Percentiles rank a stretch among this genome's conserved stretches.
Conservation (phyloP, 2,329 filamentous ascomycete species). For the Trichothecium roseum region DNA sequence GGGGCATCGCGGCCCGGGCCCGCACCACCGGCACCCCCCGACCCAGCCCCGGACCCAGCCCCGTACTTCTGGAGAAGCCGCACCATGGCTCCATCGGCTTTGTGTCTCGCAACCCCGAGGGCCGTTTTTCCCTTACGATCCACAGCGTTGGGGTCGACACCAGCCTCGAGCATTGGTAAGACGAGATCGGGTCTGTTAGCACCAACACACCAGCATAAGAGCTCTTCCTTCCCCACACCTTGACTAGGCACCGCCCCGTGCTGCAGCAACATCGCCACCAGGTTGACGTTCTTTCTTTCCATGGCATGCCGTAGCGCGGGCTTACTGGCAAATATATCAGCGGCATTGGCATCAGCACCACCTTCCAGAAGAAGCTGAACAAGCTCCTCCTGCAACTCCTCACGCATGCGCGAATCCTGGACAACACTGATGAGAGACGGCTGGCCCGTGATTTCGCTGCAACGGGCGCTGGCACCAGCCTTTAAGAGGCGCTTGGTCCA, state of each 20-base stretch:
- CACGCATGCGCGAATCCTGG: slow-evolving; percentile 12
- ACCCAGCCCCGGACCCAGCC: slow-evolving; percentile 11
- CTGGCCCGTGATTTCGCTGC: slow-evolving; percentile 18
- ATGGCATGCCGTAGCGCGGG: slow-evolving; percentile 1
- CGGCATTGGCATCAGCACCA: slow-evolving; percentile 19
- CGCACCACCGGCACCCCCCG: slow-evolving; percentile 12
- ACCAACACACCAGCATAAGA: too few species aligned
- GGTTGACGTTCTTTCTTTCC: slow-evolving; percentile 5
- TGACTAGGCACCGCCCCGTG: slow-evolving; percentile 13
- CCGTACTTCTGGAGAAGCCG: slow-evolving; percentile 16
- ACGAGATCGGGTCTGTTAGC: slow-evolving; percentile 12
- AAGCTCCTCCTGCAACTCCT: slow-evolving; percentile 14
- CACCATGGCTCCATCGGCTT: slow-evolving; percentile 16
- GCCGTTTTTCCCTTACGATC: slow-evolving; percentile 20
- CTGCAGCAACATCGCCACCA: slow-evolving; percentile 16
- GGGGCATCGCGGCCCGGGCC: slow-evolving; percentile 12
- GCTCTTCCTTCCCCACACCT: slow-evolving; percentile 9
- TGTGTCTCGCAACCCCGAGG: slow-evolving; percentile 19
- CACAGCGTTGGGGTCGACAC: slow-evolving; percentile 19
- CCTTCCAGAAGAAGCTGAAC: slow-evolving; percentile 20
- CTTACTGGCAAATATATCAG: slow-evolving; percentile 11
- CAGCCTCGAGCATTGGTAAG: slow-evolving; percentile 17
- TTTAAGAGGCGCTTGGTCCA: slow-evolving; percentile 20
- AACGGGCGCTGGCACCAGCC: slow-evolving; percentile 20
- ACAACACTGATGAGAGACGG: slow-evolving; percentile 20